Base-by-base conservation (phyloP, 306 rosid species). In the Crotalaria pallida region DNA sequence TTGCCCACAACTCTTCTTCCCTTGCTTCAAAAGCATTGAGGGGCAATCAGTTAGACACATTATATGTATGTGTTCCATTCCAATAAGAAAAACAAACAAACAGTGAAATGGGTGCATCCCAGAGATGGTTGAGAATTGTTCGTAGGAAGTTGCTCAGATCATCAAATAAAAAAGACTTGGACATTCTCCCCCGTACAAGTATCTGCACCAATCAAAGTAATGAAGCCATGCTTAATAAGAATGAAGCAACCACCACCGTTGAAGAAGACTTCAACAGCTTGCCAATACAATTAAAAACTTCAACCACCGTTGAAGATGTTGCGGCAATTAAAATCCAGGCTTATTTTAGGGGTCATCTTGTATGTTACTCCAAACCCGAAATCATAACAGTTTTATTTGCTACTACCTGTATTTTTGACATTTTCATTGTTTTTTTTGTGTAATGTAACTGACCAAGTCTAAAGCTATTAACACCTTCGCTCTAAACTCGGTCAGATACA, bases 281-380 rank as follows among this genome's bases (percentile, higher is more conserved):
- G 0, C 52, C 79, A 23, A 50, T 50, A 11, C 59, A 36, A n/a
- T n/a, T n/a, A n/a, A n/a, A n/a, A 43, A 12, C 67, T 4, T 7
- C 29, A 41, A 53, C 5, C 40, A 65, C 77, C 44, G 10, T 27
- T 23, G 83, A 90, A 71, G 87, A 87, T 18, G 18, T 57, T 21
- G 94, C 91, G 0, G 92, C 92, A 67, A 83, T 68, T 56, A 94
- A 75, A 72, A 89, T 94, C 77, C 98, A 94, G 78, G 86, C 98
- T 31, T 66, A 43, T 65, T 90, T 90, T 86, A 80, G 97, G 83
- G 88, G 88, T 45, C 97, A 94, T 79, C 98, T 94, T 51, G 98
- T 90, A 88, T 40, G 72, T 43, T 29, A 29, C 77, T 48, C 65
- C 52, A 16, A 23, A 48, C 3, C 3, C 53, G 53, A 12, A 0